Base-by-base conservation (phyloP, 306 rosid species). In the Pyrus communis region DNA sequence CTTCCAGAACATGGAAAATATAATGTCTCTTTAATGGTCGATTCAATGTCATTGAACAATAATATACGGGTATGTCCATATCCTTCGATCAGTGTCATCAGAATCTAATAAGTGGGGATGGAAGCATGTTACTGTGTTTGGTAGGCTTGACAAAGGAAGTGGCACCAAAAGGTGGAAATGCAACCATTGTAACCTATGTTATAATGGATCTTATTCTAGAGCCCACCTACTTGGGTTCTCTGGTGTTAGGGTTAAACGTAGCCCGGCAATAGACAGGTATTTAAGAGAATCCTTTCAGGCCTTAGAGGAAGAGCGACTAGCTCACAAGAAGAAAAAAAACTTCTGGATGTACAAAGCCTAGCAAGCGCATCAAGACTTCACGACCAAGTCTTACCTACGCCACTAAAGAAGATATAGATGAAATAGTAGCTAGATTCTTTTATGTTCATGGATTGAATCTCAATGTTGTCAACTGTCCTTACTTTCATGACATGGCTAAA, bases 91-190 rank as follows among this genome's bases (percentile, higher is more conserved):
- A 33, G 38, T 33, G 93, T 81, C 81, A 35, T 72, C 83, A 2
- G 82, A 87, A 43, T 86, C 84, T 68, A 90, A 89, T 69, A 89
- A 85, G 78, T 87, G 91, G 89, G 87, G 87, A 35, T 87, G 89
- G 88, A 85, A 85, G 72, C 93, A 89, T 68, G 93, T 87, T 28
- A 83, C 84, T 78, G 84, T 87, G 77, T 87, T 87, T 67, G 89
- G 89, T 76, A 90, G 93, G 25, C 87, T 89, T 74, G 93, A 89
- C 81, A 89, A 87, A 81, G 91, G 89, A 81, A 85, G 89, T 19
- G 91, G 89, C 27, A 85, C 93, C 14, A 87, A 87, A 74, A 65
- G 81, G 80, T 89, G 93, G 91, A 89, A 80, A 80, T 87, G 91
- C 87, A 89, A 89, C 77, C 91, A 87, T 77, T 87, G 87, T 84